Base-by-base conservation (phyloP, 345 rosid species). In the Camelina laxa region DNA sequence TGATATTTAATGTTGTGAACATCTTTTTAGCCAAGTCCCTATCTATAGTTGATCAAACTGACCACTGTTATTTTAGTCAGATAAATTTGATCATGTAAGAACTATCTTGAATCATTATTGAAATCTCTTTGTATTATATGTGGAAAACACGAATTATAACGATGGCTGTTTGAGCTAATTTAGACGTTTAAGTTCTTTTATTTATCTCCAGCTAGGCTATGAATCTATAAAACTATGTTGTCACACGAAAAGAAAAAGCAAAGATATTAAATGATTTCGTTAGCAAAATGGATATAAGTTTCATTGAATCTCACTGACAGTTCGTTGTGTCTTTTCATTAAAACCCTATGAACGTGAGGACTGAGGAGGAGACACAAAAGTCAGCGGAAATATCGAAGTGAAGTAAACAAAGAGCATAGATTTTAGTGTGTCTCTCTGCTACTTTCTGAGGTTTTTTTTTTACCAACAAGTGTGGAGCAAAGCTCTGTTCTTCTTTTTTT, bases 401-500 rank as follows among this genome's bases (percentile, higher is more conserved):
- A 53, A 67, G 64, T 75, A 21, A 74, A 74, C 78, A 58, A 74
- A 48, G 67, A 35, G 47, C 55, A 50, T 51, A 60, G 20, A 27
- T 21, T 24, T 57, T 45, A 14, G 22, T 66, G 72, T 36, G 31
- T 47, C 30, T 65, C 50, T 47, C 49, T 27, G 39, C 68, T 45
- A 64, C 57, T 65, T 67, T 42, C 38, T 65, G 16, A 70, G 56
- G 3, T 53, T 22, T 69, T 41, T 36, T 69, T 41, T 76, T 70
- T 60, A 77, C 76, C 73, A 71, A 64, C 67, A 77, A 77, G 76
- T 58, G 72, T 77, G 81, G 81, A 77, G 76, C 76, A 65, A 59
- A 50, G 66, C 60, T 70, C 66, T 76, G 45, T 56, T n/a, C n/a
- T n/a, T n/a, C n/a, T n/a, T 24, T 24, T 24, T 27, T 27, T 4